These are phyloP conservation scores for Xylariaceae sp. DNA, from an alignment of 2,329 filamentous ascomycete genomes.

Conservation along the genomic window DNA sequence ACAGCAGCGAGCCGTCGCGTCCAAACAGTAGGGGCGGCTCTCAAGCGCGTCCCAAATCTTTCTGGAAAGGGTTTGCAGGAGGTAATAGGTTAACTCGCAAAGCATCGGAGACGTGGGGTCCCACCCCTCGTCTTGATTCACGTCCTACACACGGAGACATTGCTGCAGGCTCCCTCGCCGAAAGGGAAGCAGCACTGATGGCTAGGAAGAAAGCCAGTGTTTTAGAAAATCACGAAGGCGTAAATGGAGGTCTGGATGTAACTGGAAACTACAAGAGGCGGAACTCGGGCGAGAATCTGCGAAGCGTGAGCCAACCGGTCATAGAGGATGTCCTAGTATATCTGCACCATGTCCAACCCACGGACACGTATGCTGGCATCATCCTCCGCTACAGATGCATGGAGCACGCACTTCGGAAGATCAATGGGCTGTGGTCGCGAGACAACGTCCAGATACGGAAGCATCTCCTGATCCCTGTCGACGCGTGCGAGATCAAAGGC, in stretches of 20 bases:
- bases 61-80: slow-evolving; percentile 27
- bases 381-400: slow-evolving; percentile 86
- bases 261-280: slow-evolving; percentile 57
- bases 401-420: slow-evolving; percentile 73
- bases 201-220: slow-evolving; percentile 54
- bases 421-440: slow-evolving; percentile 91
- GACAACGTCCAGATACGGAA: slow-evolving; percentile 84
- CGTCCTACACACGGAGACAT: slow-evolving; percentile 43
- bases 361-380: slow-evolving; percentile 86
- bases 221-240: slow-evolving; percentile 55
- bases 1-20: slow-evolving; percentile 31
- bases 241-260: slow-evolving; percentile 53
- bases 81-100: slow-evolving; percentile 21
- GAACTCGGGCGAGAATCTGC: slow-evolving; percentile 58
- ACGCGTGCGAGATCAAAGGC: slow-evolving; percentile 81
- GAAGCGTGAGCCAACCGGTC: slow-evolving; percentile 47
- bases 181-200: slow-evolving; percentile 50
- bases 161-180: slow-evolving; percentile 47
- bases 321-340: slow-evolving; percentile 79
- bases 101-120: slow-evolving; percentile 43
- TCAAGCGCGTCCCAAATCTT: slow-evolving; percentile 27
- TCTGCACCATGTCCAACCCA: slow-evolving; percentile 74
- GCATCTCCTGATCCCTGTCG: slow-evolving; percentile 77
- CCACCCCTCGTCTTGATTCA: slow-evolving; percentile 37
- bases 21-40: slow-evolving; percentile 27